These are phyloP conservation scores for Pseudomonodictys pantanalensis DNA, from an alignment of 495 filamentous ascomycete species.

Conservation along the genomic window DNA sequence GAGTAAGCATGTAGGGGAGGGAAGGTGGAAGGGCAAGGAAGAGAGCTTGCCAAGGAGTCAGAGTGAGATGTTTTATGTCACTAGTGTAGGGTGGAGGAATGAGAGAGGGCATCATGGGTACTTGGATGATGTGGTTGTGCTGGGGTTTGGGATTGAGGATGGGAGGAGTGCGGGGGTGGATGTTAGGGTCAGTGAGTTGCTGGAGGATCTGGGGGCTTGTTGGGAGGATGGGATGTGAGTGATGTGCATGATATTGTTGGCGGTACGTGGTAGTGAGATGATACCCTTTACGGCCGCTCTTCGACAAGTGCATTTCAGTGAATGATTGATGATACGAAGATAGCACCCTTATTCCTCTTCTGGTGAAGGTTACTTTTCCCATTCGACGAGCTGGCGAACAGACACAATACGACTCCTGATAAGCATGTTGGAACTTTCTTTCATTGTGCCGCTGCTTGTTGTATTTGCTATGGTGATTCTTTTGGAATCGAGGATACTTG, in stretches of 20 bases:
- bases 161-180: constrained; percentile 45
- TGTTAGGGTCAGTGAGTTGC: constrained; percentile 47
- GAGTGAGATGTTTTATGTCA: constrained; percentile 51
- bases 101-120: constrained; percentile 47
- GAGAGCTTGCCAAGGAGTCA: constrained; percentile 21
- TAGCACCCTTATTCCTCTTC: too few species aligned
- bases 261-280: not conserved
- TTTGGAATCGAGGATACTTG: too few species aligned
- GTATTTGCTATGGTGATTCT: too few species aligned
- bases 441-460: too few species aligned
- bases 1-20: not conserved
- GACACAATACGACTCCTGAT: too few species aligned
- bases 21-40: not conserved
- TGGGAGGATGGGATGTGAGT: not conserved
- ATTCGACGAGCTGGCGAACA: too few species aligned
- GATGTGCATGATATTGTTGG: not conserved
- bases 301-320: too few species aligned
- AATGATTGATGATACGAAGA: too few species aligned
- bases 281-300: too few species aligned
- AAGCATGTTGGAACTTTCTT: too few species aligned
- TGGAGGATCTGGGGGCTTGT: constrained; percentile 43
- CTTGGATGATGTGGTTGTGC: constrained; percentile 50
- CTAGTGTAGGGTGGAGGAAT: constrained; percentile 52
- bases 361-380: too few species aligned
- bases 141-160: constrained; percentile 54